Percentiles rank a stretch among this genome's conserved stretches.
Conservation (phyloP, 495 filamentous ascomycete species). For the Talaromyces wortmannii region DNA sequence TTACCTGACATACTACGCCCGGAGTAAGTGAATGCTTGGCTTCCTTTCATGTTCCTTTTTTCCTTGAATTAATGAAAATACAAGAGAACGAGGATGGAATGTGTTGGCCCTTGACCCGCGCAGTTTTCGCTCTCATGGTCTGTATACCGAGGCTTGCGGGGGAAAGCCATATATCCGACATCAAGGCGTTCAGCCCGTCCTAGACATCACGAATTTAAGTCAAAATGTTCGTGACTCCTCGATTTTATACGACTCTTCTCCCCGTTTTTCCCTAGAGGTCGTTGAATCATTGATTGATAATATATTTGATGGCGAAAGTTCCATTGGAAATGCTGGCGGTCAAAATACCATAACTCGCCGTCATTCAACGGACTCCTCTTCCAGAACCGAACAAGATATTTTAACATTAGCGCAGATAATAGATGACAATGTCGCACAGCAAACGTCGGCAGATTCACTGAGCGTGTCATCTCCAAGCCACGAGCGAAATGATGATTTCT, state of each 20-base stretch:
- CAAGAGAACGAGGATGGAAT: conserved; percentile 35
- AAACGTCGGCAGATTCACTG: no score
- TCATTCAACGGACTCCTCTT: neutral
- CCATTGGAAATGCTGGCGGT: conserved; percentile 5
- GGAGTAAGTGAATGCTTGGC: conserved; percentile 12
- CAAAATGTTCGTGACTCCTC: conserved; percentile 18
- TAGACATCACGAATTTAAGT: conserved; percentile 24
- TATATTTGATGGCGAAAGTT: conserved; percentile 23
- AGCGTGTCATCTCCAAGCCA: no score
- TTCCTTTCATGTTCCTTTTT: neutral
- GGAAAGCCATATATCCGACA: conserved; percentile 20
- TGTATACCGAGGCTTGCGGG: conserved; percentile 35
- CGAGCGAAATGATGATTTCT: no score
- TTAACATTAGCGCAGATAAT: no score
- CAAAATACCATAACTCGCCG: neutral
- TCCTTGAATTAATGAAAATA: conserved; percentile 3
- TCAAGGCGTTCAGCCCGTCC: conserved; percentile 10
- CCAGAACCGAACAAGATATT: neutral
- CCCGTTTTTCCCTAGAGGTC: conserved; percentile 10
- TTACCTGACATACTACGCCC: conserved; percentile 9
- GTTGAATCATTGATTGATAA: conserved; percentile 18
- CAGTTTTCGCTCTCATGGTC: conserved; percentile 27
- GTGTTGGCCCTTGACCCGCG: conserved; percentile 45
- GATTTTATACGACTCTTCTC: conserved; percentile 19
- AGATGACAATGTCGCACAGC: no score